Evolutionary conservation across 345 rosid genomes (phyloP), one percentile per base, ranked within the genome.

Genomic region (Salix koriyanagi): DNA sequence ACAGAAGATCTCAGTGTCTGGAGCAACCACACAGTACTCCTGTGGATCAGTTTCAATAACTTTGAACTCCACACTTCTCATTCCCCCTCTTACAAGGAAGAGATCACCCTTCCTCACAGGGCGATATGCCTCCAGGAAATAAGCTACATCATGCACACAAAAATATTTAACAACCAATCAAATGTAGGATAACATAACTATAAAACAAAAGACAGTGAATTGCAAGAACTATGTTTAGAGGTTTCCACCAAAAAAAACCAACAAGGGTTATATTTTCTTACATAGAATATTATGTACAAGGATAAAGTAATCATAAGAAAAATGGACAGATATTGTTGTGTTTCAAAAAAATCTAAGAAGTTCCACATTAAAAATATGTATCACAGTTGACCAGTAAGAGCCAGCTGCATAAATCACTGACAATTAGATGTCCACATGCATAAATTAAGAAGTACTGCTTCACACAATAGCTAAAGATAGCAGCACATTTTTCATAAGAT

Each of bases 51-150:
- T 93, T 82, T 95, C 97, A 30, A 93, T 87, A 42, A 91, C 92
- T 79, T 92, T 91, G 84, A 92, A 94, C 82, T 92, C 97, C 14
- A 94, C 93, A 72, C 97, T 92, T 85, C 98, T 89, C 98, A 94
- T 92, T 72, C 98, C 98, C 50, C 98, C 98, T 83, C 98, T 90
- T 48, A 92, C 98, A 70, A 92, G 96, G 84, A 94, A 94, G 48
- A 92, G 83, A 83, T 94, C 98, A 52, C 98, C 98, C 83, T 92
- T 94, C 83, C 97, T 90, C 80, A 94, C 97, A 8, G 98, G 98
- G 14, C 98, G 96, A 79, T 94, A 94, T n/a, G 98, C 92, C 79
- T 92, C 98, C 70, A 89, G 54, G 85, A 94, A 94, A 80, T 94
- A 94, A 75, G 98, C 98, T 94, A 93, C 76, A 70, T 34, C 66